phyloP scores from a whole-genome alignment of 2,329 filamentous ascomycete species.

The Microascus cirrosus region DNA sequence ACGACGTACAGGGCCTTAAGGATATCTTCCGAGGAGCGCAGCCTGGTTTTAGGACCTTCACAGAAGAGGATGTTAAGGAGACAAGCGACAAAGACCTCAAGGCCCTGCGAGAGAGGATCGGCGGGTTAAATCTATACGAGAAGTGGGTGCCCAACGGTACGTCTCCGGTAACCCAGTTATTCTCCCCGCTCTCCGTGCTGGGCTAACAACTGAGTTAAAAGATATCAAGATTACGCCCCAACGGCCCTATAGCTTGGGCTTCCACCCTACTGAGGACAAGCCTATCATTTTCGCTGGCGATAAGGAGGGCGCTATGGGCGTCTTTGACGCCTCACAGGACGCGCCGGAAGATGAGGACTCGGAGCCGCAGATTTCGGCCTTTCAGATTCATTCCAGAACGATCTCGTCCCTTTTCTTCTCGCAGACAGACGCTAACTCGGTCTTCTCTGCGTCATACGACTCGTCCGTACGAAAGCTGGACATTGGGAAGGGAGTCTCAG shows the following conservation, averaged over 20 bases:
- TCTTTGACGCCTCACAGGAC: conserved; percentile 77
- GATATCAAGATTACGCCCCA: conserved; percentile 89
- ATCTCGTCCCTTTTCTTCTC: conserved; percentile 78
- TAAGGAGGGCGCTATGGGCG: conserved; percentile 80
- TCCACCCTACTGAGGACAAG: conserved; percentile 81
- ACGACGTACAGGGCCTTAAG: conserved; percentile 53
- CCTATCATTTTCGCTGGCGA: conserved; percentile 87
- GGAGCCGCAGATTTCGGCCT: conserved; percentile 71
- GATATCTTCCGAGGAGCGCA: conserved; percentile 54
- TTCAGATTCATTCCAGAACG: conserved; percentile 83
- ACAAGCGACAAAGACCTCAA: conserved; percentile 69
- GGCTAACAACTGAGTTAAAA: conserved; percentile 18
- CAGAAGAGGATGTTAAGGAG: conserved; percentile 68
- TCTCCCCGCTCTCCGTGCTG: neutral
- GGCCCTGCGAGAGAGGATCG: conserved; percentile 65
- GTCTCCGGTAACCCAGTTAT: conserved; percentile 12
- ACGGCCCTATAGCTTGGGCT: conserved; percentile 73
- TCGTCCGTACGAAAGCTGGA: conserved; percentile 84
- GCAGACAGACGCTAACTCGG: conserved; percentile 56
- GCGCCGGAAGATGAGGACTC: conserved; percentile 57
- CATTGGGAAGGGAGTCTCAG: conserved; percentile 64
- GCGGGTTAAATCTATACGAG: conserved; percentile 66
- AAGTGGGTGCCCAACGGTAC: conserved; percentile 69
- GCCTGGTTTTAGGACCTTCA: conserved; percentile 77
- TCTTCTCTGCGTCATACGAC: conserved; percentile 87